Evolutionary conservation across 176 grass and related monocot species (phyloP).

Genomic region (Chloris gayana): DNA sequence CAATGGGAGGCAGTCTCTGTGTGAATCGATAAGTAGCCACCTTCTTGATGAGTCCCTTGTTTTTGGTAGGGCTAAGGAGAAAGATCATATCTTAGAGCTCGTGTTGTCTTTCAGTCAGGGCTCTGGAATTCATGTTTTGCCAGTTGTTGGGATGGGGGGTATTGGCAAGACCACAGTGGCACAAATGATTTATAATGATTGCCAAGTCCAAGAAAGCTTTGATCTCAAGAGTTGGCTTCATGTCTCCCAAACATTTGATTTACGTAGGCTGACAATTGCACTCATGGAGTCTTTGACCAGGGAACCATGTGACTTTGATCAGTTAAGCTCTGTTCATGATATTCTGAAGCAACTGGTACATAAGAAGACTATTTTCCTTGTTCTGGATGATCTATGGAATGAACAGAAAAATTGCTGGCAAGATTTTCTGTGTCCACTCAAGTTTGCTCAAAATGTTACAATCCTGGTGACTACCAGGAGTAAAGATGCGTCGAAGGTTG

Average conservation of each 20-base stretch:
- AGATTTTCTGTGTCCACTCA: constrained; percentile 5
- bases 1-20: not conserved
- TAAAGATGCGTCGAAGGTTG: constrained; percentile 23
- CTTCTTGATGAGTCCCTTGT: constrained; percentile 37
- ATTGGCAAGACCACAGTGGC: constrained; percentile 64
- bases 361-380: constrained; percentile 37
- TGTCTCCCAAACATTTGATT: constrained; percentile 47
- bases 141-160: constrained; percentile 52
- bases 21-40: constrained; percentile 24
- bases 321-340: constrained; percentile 31
- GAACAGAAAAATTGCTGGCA: constrained; percentile 17
- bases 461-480: constrained; percentile 53
- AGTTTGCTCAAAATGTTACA: constrained; percentile 3
- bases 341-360: not conserved
- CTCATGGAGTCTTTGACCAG: constrained; percentile 25
- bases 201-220: constrained; percentile 17
- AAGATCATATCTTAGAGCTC: constrained; percentile 11
- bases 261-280: constrained; percentile 26
- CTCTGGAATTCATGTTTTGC: constrained; percentile 15
- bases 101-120: not conserved
- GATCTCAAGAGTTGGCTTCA: constrained; percentile 44
- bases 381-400: constrained; percentile 57
- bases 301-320: not conserved
- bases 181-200: constrained; percentile 49
- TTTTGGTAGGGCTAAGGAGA: constrained; percentile 47